phyloP scores from a whole-genome alignment of 345 rosid species.

The Citrus hindsii region DNA sequence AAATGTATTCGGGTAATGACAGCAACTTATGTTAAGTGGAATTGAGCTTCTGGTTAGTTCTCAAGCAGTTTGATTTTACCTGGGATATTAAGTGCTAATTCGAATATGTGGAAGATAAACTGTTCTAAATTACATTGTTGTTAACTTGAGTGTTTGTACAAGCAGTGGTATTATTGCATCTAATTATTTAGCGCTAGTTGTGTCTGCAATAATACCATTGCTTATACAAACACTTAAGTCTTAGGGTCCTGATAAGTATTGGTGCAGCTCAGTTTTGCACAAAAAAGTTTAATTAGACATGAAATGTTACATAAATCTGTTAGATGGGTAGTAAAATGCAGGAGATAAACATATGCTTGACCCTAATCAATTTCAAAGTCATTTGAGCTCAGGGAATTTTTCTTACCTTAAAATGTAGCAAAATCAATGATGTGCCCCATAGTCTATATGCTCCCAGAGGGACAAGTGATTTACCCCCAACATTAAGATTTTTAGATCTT shows the following conservation, averaged over 20 bases:
- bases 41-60: background rate
- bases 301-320: background rate
- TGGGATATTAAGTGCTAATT: background rate
- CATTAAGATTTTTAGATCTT: background rate
- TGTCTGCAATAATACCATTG: background rate
- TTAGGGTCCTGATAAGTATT: background rate
- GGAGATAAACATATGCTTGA: background rate
- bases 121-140: background rate
- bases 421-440: background rate
- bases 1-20: background rate
- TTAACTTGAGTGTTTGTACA: background rate
- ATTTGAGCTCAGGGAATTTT: background rate
- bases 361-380: background rate
- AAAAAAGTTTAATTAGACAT: background rate
- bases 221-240: background rate
- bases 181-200: background rate
- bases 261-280: background rate
- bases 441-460: background rate
- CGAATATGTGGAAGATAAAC: background rate
- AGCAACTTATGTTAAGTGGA: background rate
- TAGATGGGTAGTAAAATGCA: background rate
- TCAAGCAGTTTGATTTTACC: background rate
- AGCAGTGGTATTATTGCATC: background rate
- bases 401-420: background rate
- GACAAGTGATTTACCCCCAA: background rate